Conservation (phyloP, 164 flowering plant species). For the Protea cynaroides region DNA sequence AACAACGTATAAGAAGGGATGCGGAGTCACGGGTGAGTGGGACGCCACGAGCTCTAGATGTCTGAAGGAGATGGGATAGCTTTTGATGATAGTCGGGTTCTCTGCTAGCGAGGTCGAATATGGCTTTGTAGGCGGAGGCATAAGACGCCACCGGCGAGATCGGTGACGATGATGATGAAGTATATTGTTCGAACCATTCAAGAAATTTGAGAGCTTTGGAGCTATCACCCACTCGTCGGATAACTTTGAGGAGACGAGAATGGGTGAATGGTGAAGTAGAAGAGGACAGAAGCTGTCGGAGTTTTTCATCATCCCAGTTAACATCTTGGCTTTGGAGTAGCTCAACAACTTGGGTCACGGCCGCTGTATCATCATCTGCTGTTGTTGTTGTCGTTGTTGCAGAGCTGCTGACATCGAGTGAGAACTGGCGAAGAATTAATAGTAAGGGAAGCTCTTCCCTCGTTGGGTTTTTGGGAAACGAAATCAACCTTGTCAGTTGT, state of each 20-base stretch:
- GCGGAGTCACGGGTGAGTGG: constrained; percentile 36
- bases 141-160: neutral
- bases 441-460: too few species aligned
- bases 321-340: constrained; percentile 27
- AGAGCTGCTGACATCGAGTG: neutral
- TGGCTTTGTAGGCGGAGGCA: constrained; percentile 42
- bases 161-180: neutral
- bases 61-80: constrained; percentile 28
- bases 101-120: constrained; percentile 38
- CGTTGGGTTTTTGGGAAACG: neutral
- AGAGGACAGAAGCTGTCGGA: constrained; percentile 32
- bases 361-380: neutral
- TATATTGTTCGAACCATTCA: constrained; percentile 13
- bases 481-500: constrained; percentile 1
- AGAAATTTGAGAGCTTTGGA: constrained; percentile 46
- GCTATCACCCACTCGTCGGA: constrained; percentile 28
- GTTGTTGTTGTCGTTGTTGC: constrained; percentile 1
- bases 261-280: constrained; percentile 18
- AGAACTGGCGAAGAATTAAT: constrained; percentile 4
- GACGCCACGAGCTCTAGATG: constrained; percentile 29
- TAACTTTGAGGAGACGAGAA: constrained; percentile 21
- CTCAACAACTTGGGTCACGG: constrained; percentile 16
- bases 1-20: constrained; percentile 27
- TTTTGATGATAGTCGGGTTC: constrained; percentile 22
- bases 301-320: constrained; percentile 26